Conservation (phyloP, 23 red algal species). For the Agarophyton chilense region DNA sequence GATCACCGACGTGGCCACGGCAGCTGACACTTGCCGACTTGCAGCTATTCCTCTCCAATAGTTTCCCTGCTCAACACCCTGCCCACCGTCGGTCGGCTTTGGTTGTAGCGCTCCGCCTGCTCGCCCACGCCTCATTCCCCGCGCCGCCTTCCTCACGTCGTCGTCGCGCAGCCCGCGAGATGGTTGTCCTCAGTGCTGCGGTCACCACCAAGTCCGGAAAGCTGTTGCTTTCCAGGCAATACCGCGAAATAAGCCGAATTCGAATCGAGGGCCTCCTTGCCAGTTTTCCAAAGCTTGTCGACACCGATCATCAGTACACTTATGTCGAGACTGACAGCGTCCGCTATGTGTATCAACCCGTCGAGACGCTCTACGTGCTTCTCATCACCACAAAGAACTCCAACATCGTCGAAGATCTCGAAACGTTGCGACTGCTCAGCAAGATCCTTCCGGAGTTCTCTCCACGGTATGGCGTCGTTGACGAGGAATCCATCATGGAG, state of each 20-base stretch:
- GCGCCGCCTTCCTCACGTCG: neutral
- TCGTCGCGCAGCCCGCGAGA: neutral
- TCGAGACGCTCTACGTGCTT: constrained; percentile 96
- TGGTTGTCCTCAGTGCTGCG: constrained; percentile 89
- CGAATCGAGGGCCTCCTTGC: constrained; percentile 97
- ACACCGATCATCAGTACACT: constrained; percentile 92
- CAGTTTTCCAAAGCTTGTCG: constrained; percentile 92
- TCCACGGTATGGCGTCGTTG: constrained; percentile 85
- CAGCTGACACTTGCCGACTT: constrained; percentile 4
- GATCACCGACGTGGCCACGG: neutral
- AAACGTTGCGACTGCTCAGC: constrained; percentile 92
- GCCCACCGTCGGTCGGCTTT: no score
- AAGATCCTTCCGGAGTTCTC: constrained; percentile 93
- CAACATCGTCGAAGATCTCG: constrained; percentile 99
- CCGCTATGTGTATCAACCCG: constrained; percentile 98
- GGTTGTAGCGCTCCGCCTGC: no score
- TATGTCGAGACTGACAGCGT: constrained; percentile 97
- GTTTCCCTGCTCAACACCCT: neutral
- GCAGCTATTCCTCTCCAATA: neutral
- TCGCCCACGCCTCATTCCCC: no score
- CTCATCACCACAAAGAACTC: constrained; percentile 94
- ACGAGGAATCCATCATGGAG: constrained; percentile 90
- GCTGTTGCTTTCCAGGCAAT: constrained; percentile 91
- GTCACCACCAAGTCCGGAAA: constrained; percentile 88
- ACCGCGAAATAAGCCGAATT: constrained; percentile 86